A percentile compares a stretch with the other conserved stretches of the same genome.
These are phyloP conservation scores for Exophiala lecanii-corni DNA, from an alignment of 2,329 filamentous ascomycete genomes.

Conservation along the genomic window DNA sequence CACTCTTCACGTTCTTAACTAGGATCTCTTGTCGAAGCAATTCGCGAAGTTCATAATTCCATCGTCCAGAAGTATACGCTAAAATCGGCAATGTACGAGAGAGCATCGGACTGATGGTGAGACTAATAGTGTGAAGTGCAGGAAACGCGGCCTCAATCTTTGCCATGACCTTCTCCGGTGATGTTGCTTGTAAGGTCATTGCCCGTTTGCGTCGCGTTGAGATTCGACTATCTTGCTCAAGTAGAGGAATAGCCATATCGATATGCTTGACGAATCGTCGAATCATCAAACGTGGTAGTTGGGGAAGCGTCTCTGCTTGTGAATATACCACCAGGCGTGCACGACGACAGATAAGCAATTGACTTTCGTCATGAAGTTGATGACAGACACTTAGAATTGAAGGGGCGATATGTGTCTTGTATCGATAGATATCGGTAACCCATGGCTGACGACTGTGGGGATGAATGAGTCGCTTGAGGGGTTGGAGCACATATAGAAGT, in stretches of 20 bases:
- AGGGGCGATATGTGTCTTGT: not conserved
- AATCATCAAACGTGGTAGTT: not conserved
- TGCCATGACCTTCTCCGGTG: slow-evolving; percentile 1
- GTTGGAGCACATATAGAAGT: not conserved
- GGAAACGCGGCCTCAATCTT: slow-evolving; percentile 1
- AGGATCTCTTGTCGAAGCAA: not conserved
- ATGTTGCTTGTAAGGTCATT: not conserved
- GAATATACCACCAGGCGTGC: not conserved
- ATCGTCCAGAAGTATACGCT: not conserved
- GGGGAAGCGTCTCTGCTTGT: not conserved
- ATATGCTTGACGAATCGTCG: not conserved
- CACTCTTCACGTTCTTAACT: not conserved
- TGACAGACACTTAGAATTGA: slow-evolving; percentile 1
- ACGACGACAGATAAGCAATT: not conserved
- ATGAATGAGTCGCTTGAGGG: not conserved
- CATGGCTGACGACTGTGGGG: not conserved
- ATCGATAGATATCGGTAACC: not conserved
- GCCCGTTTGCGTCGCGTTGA: not conserved
- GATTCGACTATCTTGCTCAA: slow-evolving; percentile 4
- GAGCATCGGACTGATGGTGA: not conserved
- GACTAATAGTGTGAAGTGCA: not conserved
- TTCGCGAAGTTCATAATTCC: slow-evolving; percentile 1
- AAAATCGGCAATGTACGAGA: not conserved
- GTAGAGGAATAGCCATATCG: slow-evolving; percentile 1
- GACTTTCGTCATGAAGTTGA: slow-evolving; percentile 1